Base-by-base conservation (phyloP, 768 basidiomycete species). In the Suillus fuscotomentosus region DNA sequence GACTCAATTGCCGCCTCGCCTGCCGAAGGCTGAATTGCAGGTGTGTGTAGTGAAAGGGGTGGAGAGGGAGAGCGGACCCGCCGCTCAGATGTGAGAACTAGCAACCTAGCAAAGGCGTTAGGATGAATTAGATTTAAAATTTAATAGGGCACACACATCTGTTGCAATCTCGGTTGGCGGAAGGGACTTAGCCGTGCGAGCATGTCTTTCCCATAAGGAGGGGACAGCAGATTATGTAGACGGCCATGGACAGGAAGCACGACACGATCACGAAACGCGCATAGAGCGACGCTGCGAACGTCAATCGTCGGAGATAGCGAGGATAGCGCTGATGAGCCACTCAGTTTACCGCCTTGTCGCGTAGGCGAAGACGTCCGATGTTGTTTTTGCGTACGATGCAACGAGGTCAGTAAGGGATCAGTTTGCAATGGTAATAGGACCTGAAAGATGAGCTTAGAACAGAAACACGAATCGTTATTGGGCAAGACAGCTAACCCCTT, bases 231-330 rank as follows among this genome's bases (percentile, higher is more conserved):
- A 3, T 80, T 74, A 51, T 87, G 81, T 14, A 94, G 76, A 10
- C 85, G 79, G 60, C 83, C 71, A 59, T 80, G 84, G 20, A 90
- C 78, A 0, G 92, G 90, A 22, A 91, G 79, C 42, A 94, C 86
- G 63, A 94, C 86, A 62, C 84, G 84, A 77, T 95, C 92, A 36
- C 93, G 86, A 73, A 95, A 95, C 9, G 89, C 86, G 48, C 86
- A 84, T 31, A 95, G 80, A 7, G 91, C 90, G n/a, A 94, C 83
- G 7, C 86, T 86, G 38, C 93, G 88, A 31, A 94, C 91, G 67
- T 95, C 93, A 60, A 95, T 91, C 42, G 84, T 85, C 17, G 83
- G 79, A 0, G 81, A 72, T 24, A 84, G 77, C 42, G 74, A 64
- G 3, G 70, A 31, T 15, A 68, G 66, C 1, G 67, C 68, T 14